Base-by-base conservation (phyloP, 73 alveolate species). In the Paraurostyla sp. region DNA sequence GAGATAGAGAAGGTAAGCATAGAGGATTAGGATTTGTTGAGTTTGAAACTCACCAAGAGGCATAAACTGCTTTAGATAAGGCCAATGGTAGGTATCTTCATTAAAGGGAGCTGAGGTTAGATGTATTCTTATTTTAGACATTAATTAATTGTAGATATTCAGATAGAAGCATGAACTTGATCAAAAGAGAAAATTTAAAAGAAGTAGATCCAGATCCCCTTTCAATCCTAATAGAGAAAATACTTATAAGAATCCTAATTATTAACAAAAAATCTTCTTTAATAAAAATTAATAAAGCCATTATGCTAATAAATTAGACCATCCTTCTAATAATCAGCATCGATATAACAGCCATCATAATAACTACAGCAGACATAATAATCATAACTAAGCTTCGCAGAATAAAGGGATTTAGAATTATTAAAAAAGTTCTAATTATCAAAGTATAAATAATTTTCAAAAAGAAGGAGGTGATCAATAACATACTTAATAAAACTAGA, bases 1-100 rank as follows among this genome's bases (percentile, higher is more conserved):
- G 83, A 69, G 62, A 69, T 27, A 13, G 43, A 18, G 62, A 36
- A 11, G 63, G 62, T 6, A 30, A 43, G 23, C 83, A 69, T 36
- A 38, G 83, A 41, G 83, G 83, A 69, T 60, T 69, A 4, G 83
- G 83, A 30, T 69, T 69, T 43, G 62, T 69, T 2, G 83, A 69
- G 35, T 69, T 9, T 69, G 27, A 69, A 4, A 13, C 11, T 1
- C 83, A 69, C 38, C 62, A 69, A 6, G 62, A 43, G 4, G 83
- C 83, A 36, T 18, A 40, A 40, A 69, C 40, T 22, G 83, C 83
- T 33, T 38, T 69, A 18, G 62, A 69, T 3, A 4, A 40, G 33
- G 62, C 62, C 40, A 43, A 40, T 69, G 83, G 83, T 3, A 69
- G 62, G 33, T 43, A n/a, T 41, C 18, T 69, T 4, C 58, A 69